Evolutionary conservation across 2,329 filamentous ascomycete species (phyloP).

Genomic region (Metarhizium humberi): DNA sequence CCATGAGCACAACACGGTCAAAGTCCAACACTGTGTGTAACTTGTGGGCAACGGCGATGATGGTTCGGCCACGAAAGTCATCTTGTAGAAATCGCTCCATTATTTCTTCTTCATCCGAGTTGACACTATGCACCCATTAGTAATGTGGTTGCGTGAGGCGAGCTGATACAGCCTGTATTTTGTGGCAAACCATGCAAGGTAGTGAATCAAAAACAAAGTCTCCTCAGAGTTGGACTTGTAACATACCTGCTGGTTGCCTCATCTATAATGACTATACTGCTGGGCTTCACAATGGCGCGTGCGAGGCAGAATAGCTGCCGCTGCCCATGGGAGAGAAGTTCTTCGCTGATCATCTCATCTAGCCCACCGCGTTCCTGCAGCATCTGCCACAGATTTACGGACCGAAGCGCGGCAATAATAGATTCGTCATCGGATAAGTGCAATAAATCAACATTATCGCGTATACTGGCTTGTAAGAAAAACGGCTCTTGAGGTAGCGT

Average conservation of each 20-base stretch:
- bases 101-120: no score
- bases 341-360: slow-evolving; percentile 19
- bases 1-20: no score
- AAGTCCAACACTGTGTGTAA: no score
- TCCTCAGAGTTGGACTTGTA: no score
- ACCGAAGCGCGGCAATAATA: slow-evolving; percentile 32
- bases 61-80: no score
- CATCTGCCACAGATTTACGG: slow-evolving; percentile 32
- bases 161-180: no score
- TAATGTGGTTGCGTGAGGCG: no score
- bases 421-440: slow-evolving; percentile 25
- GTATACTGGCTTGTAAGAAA: slow-evolving; percentile 36
- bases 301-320: slow-evolving; percentile 33
- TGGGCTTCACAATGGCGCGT: slow-evolving; percentile 24
- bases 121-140: no score
- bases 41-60: no score
- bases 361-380: slow-evolving; percentile 30
- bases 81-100: no score
- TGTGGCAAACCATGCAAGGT: no score
- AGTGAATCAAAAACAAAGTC: no score
- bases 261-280: slow-evolving; percentile 27
- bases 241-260: slow-evolving; percentile 24
- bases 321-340: slow-evolving; percentile 31
- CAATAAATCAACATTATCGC: slow-evolving; percentile 38
- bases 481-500: slow-evolving; percentile 42